Conservation (phyloP, 129 eudicot genomes). For the Arctium lappa region DNA sequence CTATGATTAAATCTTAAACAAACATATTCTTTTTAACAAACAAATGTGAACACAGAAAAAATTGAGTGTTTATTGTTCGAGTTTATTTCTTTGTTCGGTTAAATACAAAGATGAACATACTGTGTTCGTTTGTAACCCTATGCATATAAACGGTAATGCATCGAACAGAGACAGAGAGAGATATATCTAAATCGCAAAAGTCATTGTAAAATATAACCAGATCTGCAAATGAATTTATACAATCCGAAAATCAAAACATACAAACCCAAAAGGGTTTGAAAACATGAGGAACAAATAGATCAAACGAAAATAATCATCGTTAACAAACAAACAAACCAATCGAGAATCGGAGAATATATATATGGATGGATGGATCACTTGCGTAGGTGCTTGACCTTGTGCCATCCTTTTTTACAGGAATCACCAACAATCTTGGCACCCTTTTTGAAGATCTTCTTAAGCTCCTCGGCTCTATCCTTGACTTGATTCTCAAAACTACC, state of each 20-base stretch:
- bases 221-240: neutral
- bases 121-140: no score
- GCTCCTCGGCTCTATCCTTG: conserved; percentile 64
- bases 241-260: conserved; percentile 7
- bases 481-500: conserved; percentile 72
- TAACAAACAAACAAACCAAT: neutral
- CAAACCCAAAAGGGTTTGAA: neutral
- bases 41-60: no score
- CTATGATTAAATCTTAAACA: neutral
- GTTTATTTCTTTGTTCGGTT: neutral
- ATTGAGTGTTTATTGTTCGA: no score
- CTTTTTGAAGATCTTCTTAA: conserved; percentile 50
- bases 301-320: neutral
- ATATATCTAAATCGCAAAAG: neutral
- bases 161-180: neutral
- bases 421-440: conserved; percentile 65
- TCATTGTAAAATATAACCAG: neutral
- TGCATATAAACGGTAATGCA: no score
- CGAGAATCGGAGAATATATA: neutral
- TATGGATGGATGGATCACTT: conserved; percentile 17
- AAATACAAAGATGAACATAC: no score
- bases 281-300: neutral
- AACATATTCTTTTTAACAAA: neutral
- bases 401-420: conserved; percentile 85
- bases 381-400: conserved; percentile 68